Evolutionary conservation across 805 yeast genomes (phyloP), one percentile per base, ranked within the genome.

Genomic region (Starmerella floris): DNA sequence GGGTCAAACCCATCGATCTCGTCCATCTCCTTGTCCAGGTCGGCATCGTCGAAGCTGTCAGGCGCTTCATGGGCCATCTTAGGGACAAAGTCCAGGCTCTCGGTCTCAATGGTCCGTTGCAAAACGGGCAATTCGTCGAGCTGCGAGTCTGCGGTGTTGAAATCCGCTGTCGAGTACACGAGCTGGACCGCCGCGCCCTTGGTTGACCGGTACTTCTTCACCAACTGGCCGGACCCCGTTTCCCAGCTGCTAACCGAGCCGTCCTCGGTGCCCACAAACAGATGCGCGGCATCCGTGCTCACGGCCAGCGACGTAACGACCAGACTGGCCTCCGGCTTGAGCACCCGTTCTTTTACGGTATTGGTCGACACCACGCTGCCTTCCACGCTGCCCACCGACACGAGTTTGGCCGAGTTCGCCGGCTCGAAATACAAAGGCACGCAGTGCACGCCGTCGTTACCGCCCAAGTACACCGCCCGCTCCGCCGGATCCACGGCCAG

Each of bases 401-500:
- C 81, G 46, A 77, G 61, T 4, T 61, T 50, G 11, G 65, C 62
- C 1, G 58, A 44, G 4, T 54, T 51, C 17, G 60, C 58, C 11
- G 62, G 56, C 21, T 70, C 66, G 11, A 61, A 61, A 50, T 62
- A 63, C 38, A 82, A 59, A 8, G 77, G 72, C 4, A 82, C 67
- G 30, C 64, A 57, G 47, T 78, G 66, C 33, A 83, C 53, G 11
- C 95, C 95, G 46, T 74, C 69, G 2, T 62, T 53, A 15, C 79
- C 61, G 1, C 95, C 96, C 6, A 72, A 73, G 56, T 80, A 88
- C 1, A 82, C 44, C 2, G 76, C 69, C 52, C 97, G 67, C 53
- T 77, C 83, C 0, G 87, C 83, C 1, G 93, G 84, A 59, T 88
- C 97, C 5, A 73, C 62, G 0, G 74, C 68, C 5, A 88, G 42